Base-by-base conservation (phyloP, 495 filamentous ascomycete species). In the Talaromyces stipitatus region DNA sequence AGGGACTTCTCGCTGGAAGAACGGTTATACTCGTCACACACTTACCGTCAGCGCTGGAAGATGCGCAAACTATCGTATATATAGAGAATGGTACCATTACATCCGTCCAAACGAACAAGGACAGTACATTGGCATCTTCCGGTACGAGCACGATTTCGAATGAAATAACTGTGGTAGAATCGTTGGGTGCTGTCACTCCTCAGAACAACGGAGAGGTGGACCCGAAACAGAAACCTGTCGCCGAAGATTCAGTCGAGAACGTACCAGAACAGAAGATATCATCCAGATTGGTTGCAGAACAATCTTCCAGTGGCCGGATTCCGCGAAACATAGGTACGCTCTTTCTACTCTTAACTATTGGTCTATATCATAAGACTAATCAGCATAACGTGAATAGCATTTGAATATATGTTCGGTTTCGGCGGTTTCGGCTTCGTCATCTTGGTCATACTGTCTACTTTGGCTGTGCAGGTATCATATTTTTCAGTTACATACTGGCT, bases 21-120 rank as follows among this genome's bases (percentile, higher is more conserved):
- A 81, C 79, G 0, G 72, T 84, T 4, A 71, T 89, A 14, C 76
- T 91, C 18, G 83, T 88, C 9, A 91, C 87, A 0, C 86, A 89
- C 68, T 54, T 72, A 36, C 73, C 75, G 8, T 76, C 74, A 64
- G 68, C 75, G 30, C 58, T 76, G 7, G 66, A 76, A 12, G 75
- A 80, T 52, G 76, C 77, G 4, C 73, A 74, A 46, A 62, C 74
- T n/a, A 53, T 67, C 0, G 62, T 80, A 41, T 61, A 62, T 7
- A 59, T 80, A 41, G 72, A 77, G 38, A 69, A 73, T 55, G 77
- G 77, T 3, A 63, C 41, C 7, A 28, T 76, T 2, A 29, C 60
- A 9, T 54, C 61, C 7, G 30, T 60, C 27, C 43, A 54, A 50
- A 24, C 48, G 14, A 36, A 50, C 1, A 14, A 55, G n/a, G 43